Percentiles rank a stretch among this genome's conserved stretches.
Conservation (phyloP, 306 rosid species). For the Medicago ruthenica region DNA sequence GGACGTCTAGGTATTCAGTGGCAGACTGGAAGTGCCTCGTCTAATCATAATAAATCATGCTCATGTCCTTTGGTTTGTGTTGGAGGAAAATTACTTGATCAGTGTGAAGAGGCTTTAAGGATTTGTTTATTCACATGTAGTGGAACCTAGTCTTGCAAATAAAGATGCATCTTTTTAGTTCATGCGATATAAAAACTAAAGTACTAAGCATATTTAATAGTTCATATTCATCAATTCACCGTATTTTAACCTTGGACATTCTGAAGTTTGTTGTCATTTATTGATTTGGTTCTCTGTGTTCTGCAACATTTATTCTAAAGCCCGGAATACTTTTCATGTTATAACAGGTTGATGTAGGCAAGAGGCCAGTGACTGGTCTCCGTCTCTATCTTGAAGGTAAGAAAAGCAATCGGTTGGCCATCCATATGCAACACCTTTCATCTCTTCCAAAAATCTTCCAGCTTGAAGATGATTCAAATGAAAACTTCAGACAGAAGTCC, state of each 20-base stretch:
- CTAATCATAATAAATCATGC: slow-evolving; percentile 15
- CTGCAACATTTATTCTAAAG: slow-evolving; percentile 38
- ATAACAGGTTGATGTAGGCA: slow-evolving; percentile 92
- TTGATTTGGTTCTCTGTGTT: slow-evolving; percentile 29
- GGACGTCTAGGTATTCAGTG: slow-evolving; percentile 23
- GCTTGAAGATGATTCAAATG: slow-evolving; percentile 81
- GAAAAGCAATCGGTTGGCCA: slow-evolving; percentile 88
- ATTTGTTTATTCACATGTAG: slow-evolving; percentile 32
- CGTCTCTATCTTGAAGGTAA: slow-evolving; percentile 96
- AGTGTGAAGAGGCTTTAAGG: slow-evolving; percentile 12
- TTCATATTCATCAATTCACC: not conserved
- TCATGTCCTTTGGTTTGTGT: slow-evolving; percentile 14
- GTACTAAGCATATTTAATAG: not conserved
- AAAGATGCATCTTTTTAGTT: slow-evolving; percentile 34
- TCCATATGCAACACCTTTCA: slow-evolving; percentile 92
- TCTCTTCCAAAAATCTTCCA: slow-evolving; percentile 88
- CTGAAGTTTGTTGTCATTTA: slow-evolving; percentile 4
- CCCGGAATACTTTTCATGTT: slow-evolving; percentile 35
- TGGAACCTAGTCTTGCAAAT: slow-evolving; percentile 29
- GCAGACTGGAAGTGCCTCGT: slow-evolving; percentile 33
- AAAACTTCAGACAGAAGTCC: slow-evolving; percentile 59
- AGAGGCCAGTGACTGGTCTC: slow-evolving; percentile 94
- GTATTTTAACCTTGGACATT: slow-evolving; percentile 12
- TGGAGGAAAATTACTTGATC: slow-evolving; percentile 25
- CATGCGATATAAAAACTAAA: slow-evolving; percentile 27